Evolutionary conservation across 2,329 filamentous ascomycete genomes (phyloP).

Genomic region (Triangularia verruculosa): DNA sequence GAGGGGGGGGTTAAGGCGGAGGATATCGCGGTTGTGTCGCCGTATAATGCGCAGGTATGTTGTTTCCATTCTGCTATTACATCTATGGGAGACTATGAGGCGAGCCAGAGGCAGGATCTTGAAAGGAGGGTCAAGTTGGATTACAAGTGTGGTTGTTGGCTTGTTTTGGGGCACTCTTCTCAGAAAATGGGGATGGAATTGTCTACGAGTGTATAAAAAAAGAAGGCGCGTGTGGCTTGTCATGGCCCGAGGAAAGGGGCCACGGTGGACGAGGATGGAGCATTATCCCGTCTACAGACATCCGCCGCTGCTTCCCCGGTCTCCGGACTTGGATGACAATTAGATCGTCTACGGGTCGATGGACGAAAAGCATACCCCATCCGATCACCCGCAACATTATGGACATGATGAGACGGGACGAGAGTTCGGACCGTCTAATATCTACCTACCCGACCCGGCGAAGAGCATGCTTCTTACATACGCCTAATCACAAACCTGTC

Average conservation of each 20-base stretch:
- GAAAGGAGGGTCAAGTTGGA: too few species aligned
- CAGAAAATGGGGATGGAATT: background rate
- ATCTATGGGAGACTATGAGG: background rate
- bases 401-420: background rate
- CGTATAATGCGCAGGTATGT: constrained; percentile 86
- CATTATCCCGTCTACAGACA: too few species aligned
- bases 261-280: too few species aligned
- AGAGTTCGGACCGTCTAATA: background rate
- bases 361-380: background rate
- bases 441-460: background rate
- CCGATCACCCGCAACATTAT: background rate
- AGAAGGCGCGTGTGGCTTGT: background rate
- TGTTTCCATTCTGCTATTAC: background rate
- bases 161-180: too few species aligned
- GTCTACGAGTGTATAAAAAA: background rate
- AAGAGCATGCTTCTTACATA: background rate
- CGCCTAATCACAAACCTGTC: too few species aligned
- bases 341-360: background rate
- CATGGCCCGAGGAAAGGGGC: too few species aligned
- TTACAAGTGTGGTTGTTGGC: too few species aligned
- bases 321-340: background rate
- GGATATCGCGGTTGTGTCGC: constrained; percentile 91
- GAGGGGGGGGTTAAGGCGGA: constrained; percentile 73
- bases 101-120: too few species aligned
- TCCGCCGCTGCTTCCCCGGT: too few species aligned